Evolutionary conservation across 2,329 filamentous ascomycete genomes (phyloP), one percentile per base, ranked within the genome.

Genomic region (Macrophomina phaseolina): DNA sequence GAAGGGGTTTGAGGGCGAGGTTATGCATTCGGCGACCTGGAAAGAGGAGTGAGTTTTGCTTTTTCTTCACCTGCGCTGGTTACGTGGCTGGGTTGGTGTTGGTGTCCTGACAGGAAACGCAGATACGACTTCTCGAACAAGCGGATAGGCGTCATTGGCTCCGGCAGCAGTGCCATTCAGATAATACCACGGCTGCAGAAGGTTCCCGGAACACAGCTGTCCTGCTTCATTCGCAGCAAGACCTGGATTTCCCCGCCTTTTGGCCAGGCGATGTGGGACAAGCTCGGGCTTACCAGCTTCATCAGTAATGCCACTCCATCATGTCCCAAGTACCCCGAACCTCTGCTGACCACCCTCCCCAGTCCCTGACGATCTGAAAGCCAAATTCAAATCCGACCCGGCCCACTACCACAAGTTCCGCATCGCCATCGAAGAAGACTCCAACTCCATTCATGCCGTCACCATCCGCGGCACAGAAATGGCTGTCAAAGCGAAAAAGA

Each of bases 131-230:
- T 74, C 56, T 68, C 69, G 4, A 70, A 74, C 53, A 78, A 78
- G 64, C 70, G 73, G n/a, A 69, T 78, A 28, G 76, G 72, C 3
- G 74, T 78, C 2, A 77, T 78, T 32, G 76, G 76, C 5, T 73
- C 73, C 8, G 76, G 77, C 18, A 73, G 75, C 40, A 78, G 76
- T 14, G 78, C 79, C 0, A 81, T 81, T 18, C 78, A 80, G 58
- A 80, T 80, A 23, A 76, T 81, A 3, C 74, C 76, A 2, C 74
- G 74, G 2, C 74, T 82, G 2, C 81, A 79, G 70, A 73, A 73
- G 7, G 48, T 78, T 14, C 58, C 73, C 5, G 73, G 72, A 5
- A 76, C 75, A 0, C 71, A 76, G 12, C 68, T 77, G 7, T 70
- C 69, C 18, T 73, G 71, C n/a, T 78, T 77, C 65, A 73, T 73